Conservation (phyloP, 495 filamentous ascomycete genomes). For the Aspergillus saccharolyticus region DNA sequence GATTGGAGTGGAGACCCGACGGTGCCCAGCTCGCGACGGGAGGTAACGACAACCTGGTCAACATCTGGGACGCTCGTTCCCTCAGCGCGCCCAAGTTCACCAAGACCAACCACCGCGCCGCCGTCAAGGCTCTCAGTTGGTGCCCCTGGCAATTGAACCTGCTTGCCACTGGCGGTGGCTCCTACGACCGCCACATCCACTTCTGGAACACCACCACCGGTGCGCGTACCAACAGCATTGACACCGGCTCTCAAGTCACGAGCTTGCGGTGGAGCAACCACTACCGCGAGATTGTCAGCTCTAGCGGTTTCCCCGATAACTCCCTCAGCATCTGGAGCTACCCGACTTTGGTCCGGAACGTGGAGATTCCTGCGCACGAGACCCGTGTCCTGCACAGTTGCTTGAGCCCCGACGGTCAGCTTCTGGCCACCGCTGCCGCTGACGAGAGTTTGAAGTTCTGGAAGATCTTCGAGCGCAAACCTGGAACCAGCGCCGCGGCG, state of each 20-base stretch:
- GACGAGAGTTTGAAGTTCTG: conserved; percentile 99
- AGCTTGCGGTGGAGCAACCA: conserved; percentile 90
- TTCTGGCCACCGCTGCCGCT: conserved; percentile 89
- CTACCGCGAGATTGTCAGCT: conserved; percentile 97
- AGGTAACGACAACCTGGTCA: conserved; percentile 97
- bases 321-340: conserved; percentile 98
- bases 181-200: conserved; percentile 95
- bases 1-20: conserved; percentile 94
- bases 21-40: conserved; percentile 95
- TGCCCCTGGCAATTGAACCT: conserved; percentile 98
- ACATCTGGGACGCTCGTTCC: conserved; percentile 96
- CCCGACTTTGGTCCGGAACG: conserved; percentile 89
- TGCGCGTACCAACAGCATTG: conserved; percentile 96
- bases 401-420: conserved; percentile 93
- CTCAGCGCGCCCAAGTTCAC: conserved; percentile 92
- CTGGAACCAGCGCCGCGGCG: conserved; percentile 57
- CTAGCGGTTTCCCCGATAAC: conserved; percentile 97
- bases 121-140: conserved; percentile 97
- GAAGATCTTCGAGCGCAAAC: conserved; percentile 99
- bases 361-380: conserved; percentile 99
- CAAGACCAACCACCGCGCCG: conserved; percentile 98
- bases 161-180: conserved; percentile 92
- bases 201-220: conserved; percentile 99
- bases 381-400: conserved; percentile 91
- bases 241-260: conserved; percentile 95